A percentile compares a stretch with the other conserved stretches of the same genome.
phyloP scores from a whole-genome alignment of 331 rosid species.

The Rhamnella rubrinervis region DNA sequence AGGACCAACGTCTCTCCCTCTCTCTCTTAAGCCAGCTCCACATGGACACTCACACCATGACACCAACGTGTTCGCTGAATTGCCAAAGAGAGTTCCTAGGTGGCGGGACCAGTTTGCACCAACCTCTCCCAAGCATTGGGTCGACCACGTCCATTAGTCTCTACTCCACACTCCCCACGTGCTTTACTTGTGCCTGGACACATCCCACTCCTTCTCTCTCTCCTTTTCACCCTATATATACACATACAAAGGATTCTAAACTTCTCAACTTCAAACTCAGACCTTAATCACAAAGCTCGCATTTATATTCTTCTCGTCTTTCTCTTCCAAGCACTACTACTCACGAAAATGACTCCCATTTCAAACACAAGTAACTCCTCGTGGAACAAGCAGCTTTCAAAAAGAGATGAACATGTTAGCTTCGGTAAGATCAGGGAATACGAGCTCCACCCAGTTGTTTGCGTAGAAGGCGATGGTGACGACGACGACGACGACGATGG shows the following conservation, averaged over 20 bases:
- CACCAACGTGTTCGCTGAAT: neutral
- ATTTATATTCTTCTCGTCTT: neutral
- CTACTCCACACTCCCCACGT: neutral
- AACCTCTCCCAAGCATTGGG: neutral
- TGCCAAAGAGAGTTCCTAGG: neutral
- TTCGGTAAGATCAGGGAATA: neutral
- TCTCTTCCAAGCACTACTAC: neutral
- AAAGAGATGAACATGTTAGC: neutral
- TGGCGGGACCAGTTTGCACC: neutral
- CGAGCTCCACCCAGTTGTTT: neutral
- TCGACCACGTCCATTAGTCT: neutral
- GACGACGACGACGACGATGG: conserved; percentile 18
- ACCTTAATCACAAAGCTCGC: no score
- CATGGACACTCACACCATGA: neutral
- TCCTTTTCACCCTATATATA: neutral
- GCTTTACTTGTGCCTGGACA: neutral
- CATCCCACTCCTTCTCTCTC: neutral
- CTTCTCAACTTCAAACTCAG: no score
- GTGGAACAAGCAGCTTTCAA: neutral
- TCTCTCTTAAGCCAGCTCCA: no score
- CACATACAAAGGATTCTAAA: neutral
- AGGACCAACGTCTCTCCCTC: neutral
- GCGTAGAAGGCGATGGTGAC: conserved; percentile 5
- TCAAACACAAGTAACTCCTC: neutral
- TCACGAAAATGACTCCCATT: neutral